Evolutionary conservation across 164 flowering plant genomes (phyloP).

Genomic region (Sedum album): DNA sequence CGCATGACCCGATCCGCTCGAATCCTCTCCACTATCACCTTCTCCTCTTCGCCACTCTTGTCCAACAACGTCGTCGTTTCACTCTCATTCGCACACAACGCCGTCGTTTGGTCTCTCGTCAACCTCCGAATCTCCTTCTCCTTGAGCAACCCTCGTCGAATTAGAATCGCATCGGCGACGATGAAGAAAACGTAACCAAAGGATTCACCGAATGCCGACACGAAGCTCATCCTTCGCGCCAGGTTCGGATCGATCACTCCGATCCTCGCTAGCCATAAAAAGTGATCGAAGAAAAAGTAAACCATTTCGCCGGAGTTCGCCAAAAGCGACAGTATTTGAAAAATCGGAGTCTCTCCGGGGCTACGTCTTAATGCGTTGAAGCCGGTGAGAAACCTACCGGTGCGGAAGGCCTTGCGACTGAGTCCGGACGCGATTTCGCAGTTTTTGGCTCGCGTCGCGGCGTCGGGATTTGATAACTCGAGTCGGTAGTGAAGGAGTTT

Average conservation of each 20-base stretch:
- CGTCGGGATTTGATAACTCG: constrained; percentile 40
- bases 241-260: constrained; percentile 57
- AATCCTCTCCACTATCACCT: constrained; percentile 35
- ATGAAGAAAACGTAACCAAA: constrained; percentile 82
- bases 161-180: constrained; percentile 46
- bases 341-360: constrained; percentile 50
- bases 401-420: constrained; percentile 81
- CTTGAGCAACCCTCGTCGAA: constrained; percentile 35
- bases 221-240: constrained; percentile 70
- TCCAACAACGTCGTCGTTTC: constrained; percentile 3
- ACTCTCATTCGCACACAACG: not conserved
- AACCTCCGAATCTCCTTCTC: constrained; percentile 29
- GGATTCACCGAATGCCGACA: constrained; percentile 88
- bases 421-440: constrained; percentile 88
- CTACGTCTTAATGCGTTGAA: constrained; percentile 63
- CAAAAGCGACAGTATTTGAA: constrained; percentile 48
- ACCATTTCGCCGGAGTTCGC: constrained; percentile 89
- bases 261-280: constrained; percentile 72
- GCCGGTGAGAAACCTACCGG: constrained; percentile 84
- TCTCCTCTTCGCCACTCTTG: constrained; percentile 12
- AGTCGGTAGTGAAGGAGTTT: constrained; percentile 68
- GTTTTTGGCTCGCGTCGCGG: constrained; percentile 49
- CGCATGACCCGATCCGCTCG: constrained; percentile 77
- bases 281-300: constrained; percentile 94
- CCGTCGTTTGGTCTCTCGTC: constrained; percentile 12